A percentile compares a stretch with the other conserved stretches of the same genome.
phyloP scores from a whole-genome alignment of 2,329 filamentous ascomycete species.

The Didymella segeticola region DNA sequence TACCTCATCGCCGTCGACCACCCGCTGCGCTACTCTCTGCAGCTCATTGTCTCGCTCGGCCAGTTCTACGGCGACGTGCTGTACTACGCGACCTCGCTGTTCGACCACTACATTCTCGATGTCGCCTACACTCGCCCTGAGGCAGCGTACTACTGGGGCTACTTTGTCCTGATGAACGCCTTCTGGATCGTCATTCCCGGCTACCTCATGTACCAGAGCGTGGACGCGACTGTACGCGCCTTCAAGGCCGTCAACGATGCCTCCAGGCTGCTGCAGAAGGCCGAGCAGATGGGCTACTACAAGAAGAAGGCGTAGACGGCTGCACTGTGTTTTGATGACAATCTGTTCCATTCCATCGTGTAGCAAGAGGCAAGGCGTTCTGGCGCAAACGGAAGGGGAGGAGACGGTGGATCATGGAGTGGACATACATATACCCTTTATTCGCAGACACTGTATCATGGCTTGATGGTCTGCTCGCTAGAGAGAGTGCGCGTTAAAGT shows the following conservation, averaged over 20 bases:
- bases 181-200: slow-evolving; percentile 70
- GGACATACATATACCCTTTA: slow-evolving; percentile 11
- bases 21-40: slow-evolving; percentile 65
- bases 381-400: neutral
- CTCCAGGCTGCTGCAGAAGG: slow-evolving; percentile 41
- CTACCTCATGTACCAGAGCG: slow-evolving; percentile 45
- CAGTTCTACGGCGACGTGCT: slow-evolving; percentile 70
- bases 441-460: slow-evolving; percentile 1
- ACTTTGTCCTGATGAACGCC: slow-evolving; percentile 70
- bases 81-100: slow-evolving; percentile 69
- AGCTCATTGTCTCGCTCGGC: slow-evolving; percentile 66
- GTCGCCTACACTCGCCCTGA: slow-evolving; percentile 67
- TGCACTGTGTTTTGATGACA: no score
- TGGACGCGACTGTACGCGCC: slow-evolving; percentile 42
- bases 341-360: no score
- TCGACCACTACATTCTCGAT: slow-evolving; percentile 63
- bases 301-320: slow-evolving; percentile 36
- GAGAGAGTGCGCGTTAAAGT: no score
- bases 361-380: neutral
- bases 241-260: slow-evolving; percentile 46
- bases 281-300: slow-evolving; percentile 30
- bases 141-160: slow-evolving; percentile 69
- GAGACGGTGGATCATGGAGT: neutral
- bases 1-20: slow-evolving; percentile 61
- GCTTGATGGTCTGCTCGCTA: neutral